Conservation (phyloP, 106 monocot genomes). For the Agapanthus africanus region DNA sequence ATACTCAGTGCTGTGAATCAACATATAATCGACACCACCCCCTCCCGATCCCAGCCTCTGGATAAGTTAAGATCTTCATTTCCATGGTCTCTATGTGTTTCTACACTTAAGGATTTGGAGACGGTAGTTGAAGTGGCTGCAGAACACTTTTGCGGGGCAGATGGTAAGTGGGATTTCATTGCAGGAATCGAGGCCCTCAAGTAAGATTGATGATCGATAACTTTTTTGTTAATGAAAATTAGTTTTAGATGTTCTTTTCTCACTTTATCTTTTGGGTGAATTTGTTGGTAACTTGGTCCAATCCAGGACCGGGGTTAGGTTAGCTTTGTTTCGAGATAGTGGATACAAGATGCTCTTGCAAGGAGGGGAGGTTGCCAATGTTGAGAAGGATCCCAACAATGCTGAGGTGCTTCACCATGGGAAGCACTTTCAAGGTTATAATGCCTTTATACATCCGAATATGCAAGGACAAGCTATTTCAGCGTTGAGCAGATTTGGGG, state of each 20-base stretch:
- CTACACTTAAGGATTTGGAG: constrained; percentile 70
- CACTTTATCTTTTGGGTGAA: neutral
- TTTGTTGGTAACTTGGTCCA: neutral
- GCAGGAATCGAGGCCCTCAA: constrained; percentile 54
- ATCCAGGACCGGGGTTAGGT: constrained; percentile 64
- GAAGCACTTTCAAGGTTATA: constrained; percentile 17
- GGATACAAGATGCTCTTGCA: constrained; percentile 91
- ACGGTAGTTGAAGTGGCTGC: constrained; percentile 84
- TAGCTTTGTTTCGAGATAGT: constrained; percentile 62
- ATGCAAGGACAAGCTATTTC: constrained; percentile 70
- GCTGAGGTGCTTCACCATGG: constrained; percentile 5
- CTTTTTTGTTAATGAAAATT: neutral
- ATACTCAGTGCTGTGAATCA: constrained; percentile 69
- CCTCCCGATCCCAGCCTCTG: constrained; percentile 10
- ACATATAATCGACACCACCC: constrained; percentile 66
- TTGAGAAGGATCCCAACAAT: constrained; percentile 5
- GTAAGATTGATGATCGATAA: constrained; percentile 30
- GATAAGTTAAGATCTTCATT: constrained; percentile 17
- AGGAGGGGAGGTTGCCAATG: constrained; percentile 68
- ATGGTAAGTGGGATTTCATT: constrained; percentile 89
- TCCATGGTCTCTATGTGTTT: constrained; percentile 69
- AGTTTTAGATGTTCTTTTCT: constrained; percentile 8
- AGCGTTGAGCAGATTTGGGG: constrained; percentile 68
- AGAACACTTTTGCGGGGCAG: constrained; percentile 66
- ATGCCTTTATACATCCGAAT: constrained; percentile 30